These are phyloP conservation scores for Oidiodendron maius DNA, from an alignment of 495 filamentous ascomycete genomes.

Conservation along the genomic window DNA sequence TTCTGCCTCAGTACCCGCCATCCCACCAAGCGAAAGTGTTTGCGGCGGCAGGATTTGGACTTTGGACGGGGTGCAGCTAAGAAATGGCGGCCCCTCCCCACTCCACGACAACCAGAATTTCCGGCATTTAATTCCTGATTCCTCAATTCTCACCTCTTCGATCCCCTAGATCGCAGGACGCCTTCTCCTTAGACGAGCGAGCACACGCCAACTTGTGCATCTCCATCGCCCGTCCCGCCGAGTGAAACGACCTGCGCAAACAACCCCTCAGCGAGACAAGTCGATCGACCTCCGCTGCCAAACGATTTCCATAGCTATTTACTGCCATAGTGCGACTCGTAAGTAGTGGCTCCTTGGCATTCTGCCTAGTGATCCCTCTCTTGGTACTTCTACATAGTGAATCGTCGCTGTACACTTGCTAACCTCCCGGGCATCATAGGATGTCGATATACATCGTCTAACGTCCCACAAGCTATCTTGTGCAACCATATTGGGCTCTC, in stretches of 20 bases:
- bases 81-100: too few relatives aligned
- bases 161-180: neutral
- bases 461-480: constrained; percentile 22
- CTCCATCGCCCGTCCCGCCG: neutral
- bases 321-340: constrained; percentile 3
- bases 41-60: too few relatives aligned
- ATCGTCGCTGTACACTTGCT: too few relatives aligned
- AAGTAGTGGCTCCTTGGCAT: too few relatives aligned
- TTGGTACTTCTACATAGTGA: too few relatives aligned
- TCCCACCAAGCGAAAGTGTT: too few relatives aligned
- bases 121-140: neutral
- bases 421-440: constrained; percentile 2
- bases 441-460: constrained; percentile 11
- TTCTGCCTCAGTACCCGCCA: too few relatives aligned
- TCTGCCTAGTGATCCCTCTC: too few relatives aligned
- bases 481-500: constrained; percentile 14
- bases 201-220: neutral
- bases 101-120: neutral
- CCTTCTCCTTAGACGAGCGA: neutral
- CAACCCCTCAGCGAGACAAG: neutral
- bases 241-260: constrained; percentile 1
- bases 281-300: neutral
- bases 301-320: constrained; percentile 2
- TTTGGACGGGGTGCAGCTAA: too few relatives aligned
- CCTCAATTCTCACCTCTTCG: neutral